Base-by-base conservation (phyloP, 345 rosid species). In the Heritiera littoralis region DNA sequence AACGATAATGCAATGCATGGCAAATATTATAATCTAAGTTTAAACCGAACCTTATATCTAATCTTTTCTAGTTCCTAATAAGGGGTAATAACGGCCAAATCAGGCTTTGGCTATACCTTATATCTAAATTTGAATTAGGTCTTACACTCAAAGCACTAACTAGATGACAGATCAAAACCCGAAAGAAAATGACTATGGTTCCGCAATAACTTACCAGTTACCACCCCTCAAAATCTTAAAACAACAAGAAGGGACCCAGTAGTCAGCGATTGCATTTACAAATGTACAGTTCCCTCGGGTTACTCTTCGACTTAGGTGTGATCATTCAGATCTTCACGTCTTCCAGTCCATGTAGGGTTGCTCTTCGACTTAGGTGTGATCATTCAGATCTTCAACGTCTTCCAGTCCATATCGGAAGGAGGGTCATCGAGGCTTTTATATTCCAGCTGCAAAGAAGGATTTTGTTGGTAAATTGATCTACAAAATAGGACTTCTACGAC, bases 381-480 rank as follows among this genome's bases (percentile, higher is more conserved):
- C 0, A 8, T 18, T 38, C 59, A 17, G 3, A 20, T 7, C 72
- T 15, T 64, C 54, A 17, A 38, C 1, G 46, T 67, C 76, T 67
- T 86, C 83, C 79, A 67, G 54, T 80, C 88, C 89, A 83, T 35
- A 40, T 77, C 54, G 6, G 59, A 35, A 55, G 87, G 86, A 75
- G 76, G 49, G 32, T 82, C 77, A 10, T 80, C 72, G 61, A 86
- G 70, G 58, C 76, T 86, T 77, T 85, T 85, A 20, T 88, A 89
- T 86, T 95, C 93, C 82, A 92, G 84, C 98, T 95, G 97, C 84
- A 80, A 59, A 77, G 83, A 67, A 84, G 56, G 63, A 74, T 40
- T 28, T 32, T 14, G 43, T 69, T 30, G 5, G 46, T 77, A 64
- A 77, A 38, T 38, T 64, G 20, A 15, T 52, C 12, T 40, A 14